Percentiles rank a stretch among this genome's conserved stretches.
Conservation (phyloP, 441 rosid genomes). For the Syzygium malaccense region DNA sequence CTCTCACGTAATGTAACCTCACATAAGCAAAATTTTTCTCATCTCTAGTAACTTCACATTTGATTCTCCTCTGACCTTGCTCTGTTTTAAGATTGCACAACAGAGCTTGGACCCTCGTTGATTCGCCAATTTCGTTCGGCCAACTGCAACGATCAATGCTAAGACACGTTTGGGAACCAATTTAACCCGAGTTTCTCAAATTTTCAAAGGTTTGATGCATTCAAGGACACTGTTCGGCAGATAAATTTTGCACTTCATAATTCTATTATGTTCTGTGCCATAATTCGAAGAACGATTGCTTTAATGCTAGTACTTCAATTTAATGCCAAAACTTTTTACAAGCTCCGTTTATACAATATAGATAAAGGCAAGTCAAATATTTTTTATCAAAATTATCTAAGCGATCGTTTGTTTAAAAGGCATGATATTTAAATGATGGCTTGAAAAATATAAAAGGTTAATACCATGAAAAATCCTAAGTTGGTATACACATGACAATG, state of each 20-base stretch:
- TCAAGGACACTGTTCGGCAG: fast-evolving
- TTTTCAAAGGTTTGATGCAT: neutral
- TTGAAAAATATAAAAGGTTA: neutral
- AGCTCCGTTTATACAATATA: neutral
- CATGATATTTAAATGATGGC: neutral
- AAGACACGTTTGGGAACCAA: neutral
- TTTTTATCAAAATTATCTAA: neutral
- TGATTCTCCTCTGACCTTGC: neutral
- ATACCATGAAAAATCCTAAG: neutral
- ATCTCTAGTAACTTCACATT: neutral
- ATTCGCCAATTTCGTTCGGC: neutral
- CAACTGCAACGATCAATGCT: neutral
- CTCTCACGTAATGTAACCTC: no score
- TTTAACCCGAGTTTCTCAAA: neutral
- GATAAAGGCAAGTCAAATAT: neutral
- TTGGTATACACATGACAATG: no score
- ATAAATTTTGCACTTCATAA: neutral
- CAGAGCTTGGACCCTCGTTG: no score
- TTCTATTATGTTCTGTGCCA: neutral
- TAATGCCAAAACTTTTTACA: neutral
- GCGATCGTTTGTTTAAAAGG: neutral
- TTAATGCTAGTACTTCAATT: neutral
- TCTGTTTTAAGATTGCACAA: neutral
- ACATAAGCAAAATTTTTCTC: no score
- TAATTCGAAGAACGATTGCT: no score